Conservation (phyloP, 208 protist species). For the Jaenimonas drosophilae region DNA sequence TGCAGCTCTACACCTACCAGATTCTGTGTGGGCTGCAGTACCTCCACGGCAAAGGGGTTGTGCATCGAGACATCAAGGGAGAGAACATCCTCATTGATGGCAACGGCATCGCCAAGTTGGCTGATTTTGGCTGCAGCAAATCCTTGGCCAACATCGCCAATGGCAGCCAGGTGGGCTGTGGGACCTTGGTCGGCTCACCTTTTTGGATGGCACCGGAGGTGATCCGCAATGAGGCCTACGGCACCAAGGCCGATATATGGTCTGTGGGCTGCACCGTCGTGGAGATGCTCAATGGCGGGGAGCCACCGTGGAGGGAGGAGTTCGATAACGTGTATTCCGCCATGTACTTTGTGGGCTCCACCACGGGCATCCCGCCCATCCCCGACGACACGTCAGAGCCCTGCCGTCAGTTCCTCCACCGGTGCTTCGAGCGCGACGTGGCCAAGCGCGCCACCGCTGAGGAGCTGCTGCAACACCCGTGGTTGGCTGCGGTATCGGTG, state of each 20-base stretch:
- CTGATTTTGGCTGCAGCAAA: constrained; percentile 86
- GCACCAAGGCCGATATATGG: constrained; percentile 89
- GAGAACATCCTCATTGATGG: constrained; percentile 85
- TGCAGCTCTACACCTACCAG: constrained; percentile 72
- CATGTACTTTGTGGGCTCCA: constrained; percentile 73
- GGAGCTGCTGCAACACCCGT: constrained; percentile 68
- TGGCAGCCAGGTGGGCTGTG: constrained; percentile 42
- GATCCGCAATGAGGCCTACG: constrained; percentile 73
- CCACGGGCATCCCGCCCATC: constrained; percentile 52
- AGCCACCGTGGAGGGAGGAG: constrained; percentile 60
- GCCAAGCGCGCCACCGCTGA: constrained; percentile 50
- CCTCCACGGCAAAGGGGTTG: constrained; percentile 77
- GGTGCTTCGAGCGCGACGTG: constrained; percentile 70
- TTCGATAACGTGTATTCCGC: constrained; percentile 78
- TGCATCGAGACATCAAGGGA: constrained; percentile 90
- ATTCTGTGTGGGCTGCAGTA: constrained; percentile 76
- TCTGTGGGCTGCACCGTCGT: constrained; percentile 89
- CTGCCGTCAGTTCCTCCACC: constrained; percentile 56
- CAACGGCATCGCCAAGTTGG: constrained; percentile 80
- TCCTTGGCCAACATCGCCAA: constrained; percentile 47
- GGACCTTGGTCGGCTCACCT: constrained; percentile 65
- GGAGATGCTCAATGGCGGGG: constrained; percentile 84
- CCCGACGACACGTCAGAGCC: constrained; percentile 59
- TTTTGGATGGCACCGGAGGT: constrained; percentile 88
- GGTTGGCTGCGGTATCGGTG: constrained; percentile 23